These are phyloP conservation scores for Candolleomyces aberdarensis DNA, from an alignment of 768 basidiomycete species.

Conservation along the genomic window DNA sequence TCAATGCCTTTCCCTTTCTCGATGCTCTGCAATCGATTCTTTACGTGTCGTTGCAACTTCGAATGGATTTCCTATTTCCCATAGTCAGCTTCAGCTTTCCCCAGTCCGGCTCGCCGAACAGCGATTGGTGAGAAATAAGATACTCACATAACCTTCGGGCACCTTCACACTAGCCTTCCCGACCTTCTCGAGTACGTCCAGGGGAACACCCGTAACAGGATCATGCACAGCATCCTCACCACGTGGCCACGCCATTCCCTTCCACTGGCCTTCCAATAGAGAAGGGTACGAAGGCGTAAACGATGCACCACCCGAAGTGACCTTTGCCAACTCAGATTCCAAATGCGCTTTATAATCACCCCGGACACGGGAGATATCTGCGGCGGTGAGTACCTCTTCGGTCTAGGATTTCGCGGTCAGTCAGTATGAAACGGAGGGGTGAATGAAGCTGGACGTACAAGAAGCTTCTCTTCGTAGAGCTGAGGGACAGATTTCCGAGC, in stretches of 20 bases:
- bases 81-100: slow-evolving; percentile 34
- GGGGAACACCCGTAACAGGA: slow-evolving; percentile 68
- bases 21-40: slow-evolving; percentile 67
- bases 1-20: slow-evolving; percentile 73
- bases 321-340: slow-evolving; percentile 53
- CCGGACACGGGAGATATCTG: slow-evolving; percentile 50
- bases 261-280: slow-evolving; percentile 72
- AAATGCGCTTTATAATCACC: slow-evolving; percentile 58
- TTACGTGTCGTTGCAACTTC: slow-evolving; percentile 76
- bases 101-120: not conserved
- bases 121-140: not conserved
- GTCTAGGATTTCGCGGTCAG: slow-evolving; percentile 25
- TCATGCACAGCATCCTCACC: slow-evolving; percentile 45
- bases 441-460: slow-evolving; percentile 44
- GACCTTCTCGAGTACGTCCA: slow-evolving; percentile 48
- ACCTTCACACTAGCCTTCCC: slow-evolving; percentile 67
- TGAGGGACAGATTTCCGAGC: slow-evolving; percentile 74
- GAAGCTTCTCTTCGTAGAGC: slow-evolving; percentile 76
- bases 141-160: slow-evolving; percentile 62
- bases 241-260: slow-evolving; percentile 60
- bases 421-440: not conserved
- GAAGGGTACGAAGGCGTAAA: slow-evolving; percentile 38
- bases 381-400: slow-evolving; percentile 50
- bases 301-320: slow-evolving; percentile 34
- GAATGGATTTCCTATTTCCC: slow-evolving; percentile 67